Conservation (phyloP, 495 filamentous ascomycete genomes). For the Podospora didyma region DNA sequence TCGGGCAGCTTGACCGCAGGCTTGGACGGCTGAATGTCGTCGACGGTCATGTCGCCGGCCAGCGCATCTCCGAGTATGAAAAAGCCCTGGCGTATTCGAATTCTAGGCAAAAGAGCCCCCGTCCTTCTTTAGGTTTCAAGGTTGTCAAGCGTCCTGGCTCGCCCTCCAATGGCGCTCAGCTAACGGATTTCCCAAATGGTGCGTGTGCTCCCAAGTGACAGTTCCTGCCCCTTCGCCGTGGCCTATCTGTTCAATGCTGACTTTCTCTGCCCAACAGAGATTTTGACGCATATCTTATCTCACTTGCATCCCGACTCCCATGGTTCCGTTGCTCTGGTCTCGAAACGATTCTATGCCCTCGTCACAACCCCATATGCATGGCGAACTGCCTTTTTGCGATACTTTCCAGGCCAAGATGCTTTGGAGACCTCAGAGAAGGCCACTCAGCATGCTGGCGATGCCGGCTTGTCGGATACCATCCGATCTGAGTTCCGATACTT, state of each 20-base stretch:
- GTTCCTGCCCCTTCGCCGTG: too few species aligned
- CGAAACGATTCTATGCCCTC: constrained; percentile 73
- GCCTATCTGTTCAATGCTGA: background rate
- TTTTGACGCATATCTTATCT: constrained; percentile 86
- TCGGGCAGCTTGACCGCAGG: constrained; percentile 31
- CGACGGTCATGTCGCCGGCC: constrained; percentile 39
- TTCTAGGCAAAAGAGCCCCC: constrained; percentile 41
- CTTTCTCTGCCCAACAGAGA: constrained; percentile 55
- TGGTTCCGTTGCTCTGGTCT: constrained; percentile 73
- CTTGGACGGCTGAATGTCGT: constrained; percentile 40
- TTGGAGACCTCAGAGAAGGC: constrained; percentile 29
- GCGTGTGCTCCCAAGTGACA: constrained; percentile 29
- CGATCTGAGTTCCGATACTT: constrained; percentile 62
- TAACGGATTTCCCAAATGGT: constrained; percentile 81
- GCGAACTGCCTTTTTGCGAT: constrained; percentile 83
- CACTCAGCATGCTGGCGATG: constrained; percentile 32
- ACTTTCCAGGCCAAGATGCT: constrained; percentile 70
- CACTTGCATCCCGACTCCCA: constrained; percentile 79
- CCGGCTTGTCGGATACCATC: constrained; percentile 56
- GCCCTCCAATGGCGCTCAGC: constrained; percentile 40
- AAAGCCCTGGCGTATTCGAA: constrained; percentile 47
- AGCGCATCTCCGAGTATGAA: constrained; percentile 72
- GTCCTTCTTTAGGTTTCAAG: constrained; percentile 54
- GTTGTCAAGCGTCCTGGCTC: constrained; percentile 52
- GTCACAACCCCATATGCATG: constrained; percentile 88